Percentiles rank a stretch among this genome's conserved stretches.
Conservation (phyloP, 2,329 filamentous ascomycete genomes). For the Colletotrichum tanaceti region DNA sequence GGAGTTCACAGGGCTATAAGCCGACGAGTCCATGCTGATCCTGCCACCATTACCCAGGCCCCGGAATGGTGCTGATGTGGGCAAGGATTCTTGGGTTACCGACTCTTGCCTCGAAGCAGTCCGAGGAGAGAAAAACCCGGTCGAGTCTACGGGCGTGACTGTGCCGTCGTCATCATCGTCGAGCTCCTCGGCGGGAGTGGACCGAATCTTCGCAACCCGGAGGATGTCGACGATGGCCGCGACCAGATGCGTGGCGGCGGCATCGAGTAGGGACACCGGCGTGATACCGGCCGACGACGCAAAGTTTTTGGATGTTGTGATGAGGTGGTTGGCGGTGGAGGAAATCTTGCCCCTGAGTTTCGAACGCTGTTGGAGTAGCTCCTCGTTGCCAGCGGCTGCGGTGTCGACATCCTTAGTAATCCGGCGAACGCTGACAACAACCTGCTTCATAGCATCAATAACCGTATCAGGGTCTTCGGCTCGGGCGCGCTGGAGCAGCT, state of each 20-base stretch:
- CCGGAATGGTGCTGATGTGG: slow-evolving; percentile 65
- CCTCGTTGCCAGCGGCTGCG: slow-evolving; percentile 64
- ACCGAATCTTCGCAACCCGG: slow-evolving; percentile 83
- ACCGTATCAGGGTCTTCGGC: slow-evolving; percentile 78
- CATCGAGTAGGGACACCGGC: slow-evolving; percentile 92
- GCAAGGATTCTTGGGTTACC: slow-evolving; percentile 44
- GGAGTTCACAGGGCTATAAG: slow-evolving; percentile 79
- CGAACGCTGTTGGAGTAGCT: slow-evolving; percentile 66
- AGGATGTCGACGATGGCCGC: slow-evolving; percentile 88
- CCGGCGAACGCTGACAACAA: slow-evolving; percentile 83
- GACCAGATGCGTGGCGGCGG: slow-evolving; percentile 90
- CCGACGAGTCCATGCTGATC: slow-evolving; percentile 75
- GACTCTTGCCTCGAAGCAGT: slow-evolving; percentile 54
- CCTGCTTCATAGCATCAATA: slow-evolving; percentile 86
- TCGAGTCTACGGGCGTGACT: slow-evolving; percentile 73
- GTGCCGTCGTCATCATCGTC: slow-evolving; percentile 79
- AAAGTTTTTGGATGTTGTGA: slow-evolving; percentile 95
- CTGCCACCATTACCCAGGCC: slow-evolving; percentile 64
- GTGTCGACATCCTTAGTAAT: slow-evolving; percentile 85
- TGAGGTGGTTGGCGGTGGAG: slow-evolving; percentile 94
- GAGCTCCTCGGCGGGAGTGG: slow-evolving; percentile 80
- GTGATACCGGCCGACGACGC: slow-evolving; percentile 84
- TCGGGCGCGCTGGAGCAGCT: slow-evolving; percentile 83
- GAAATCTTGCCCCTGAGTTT: slow-evolving; percentile 86
- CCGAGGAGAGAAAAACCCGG: slow-evolving; percentile 74